phyloP scores from a whole-genome alignment of 768 basidiomycete species.

The Harrya chromipes region DNA sequence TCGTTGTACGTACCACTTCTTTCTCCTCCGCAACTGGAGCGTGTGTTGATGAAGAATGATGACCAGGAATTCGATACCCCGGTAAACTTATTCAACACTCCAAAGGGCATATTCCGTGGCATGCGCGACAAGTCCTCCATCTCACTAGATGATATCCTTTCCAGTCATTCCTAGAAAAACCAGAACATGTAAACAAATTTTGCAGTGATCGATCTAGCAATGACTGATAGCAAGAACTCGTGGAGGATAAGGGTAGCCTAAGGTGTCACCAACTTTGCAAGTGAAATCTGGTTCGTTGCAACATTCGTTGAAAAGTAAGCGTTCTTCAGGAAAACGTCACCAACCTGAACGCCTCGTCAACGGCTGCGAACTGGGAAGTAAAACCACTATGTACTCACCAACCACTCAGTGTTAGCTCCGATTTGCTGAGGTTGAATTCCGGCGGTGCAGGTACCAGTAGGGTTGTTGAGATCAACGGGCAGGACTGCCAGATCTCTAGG shows the following conservation, averaged over 20 bases:
- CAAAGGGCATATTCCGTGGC: slow-evolving; percentile 70
- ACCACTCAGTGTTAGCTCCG: slow-evolving; percentile 60
- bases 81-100: slow-evolving; percentile 51
- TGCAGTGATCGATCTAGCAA: slow-evolving; percentile 11
- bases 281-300: slow-evolving; percentile 51
- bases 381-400: slow-evolving; percentile 43
- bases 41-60: not conserved
- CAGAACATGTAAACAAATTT: not conserved
- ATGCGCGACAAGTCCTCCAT: too few relatives aligned
- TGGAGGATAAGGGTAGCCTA: slow-evolving; percentile 2
- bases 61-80: slow-evolving; percentile 80
- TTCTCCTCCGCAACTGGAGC: not conserved
- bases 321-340: slow-evolving; percentile 78
- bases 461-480: slow-evolving; percentile 48
- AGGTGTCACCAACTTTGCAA: slow-evolving; percentile 49
- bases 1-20: slow-evolving; percentile 50
- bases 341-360: slow-evolving; percentile 35
- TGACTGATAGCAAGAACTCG: not conserved
- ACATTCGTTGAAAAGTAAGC: slow-evolving; percentile 69
- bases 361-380: not conserved
- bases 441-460: slow-evolving; percentile 62
- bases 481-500: slow-evolving; percentile 62
- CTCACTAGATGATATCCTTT: too few relatives aligned
- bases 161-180: too few relatives aligned
- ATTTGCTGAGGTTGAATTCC: slow-evolving; percentile 65